These are phyloP conservation scores for Aspergillus carlsbadensis DNA, from an alignment of 495 filamentous ascomycete genomes.

Conservation along the genomic window DNA sequence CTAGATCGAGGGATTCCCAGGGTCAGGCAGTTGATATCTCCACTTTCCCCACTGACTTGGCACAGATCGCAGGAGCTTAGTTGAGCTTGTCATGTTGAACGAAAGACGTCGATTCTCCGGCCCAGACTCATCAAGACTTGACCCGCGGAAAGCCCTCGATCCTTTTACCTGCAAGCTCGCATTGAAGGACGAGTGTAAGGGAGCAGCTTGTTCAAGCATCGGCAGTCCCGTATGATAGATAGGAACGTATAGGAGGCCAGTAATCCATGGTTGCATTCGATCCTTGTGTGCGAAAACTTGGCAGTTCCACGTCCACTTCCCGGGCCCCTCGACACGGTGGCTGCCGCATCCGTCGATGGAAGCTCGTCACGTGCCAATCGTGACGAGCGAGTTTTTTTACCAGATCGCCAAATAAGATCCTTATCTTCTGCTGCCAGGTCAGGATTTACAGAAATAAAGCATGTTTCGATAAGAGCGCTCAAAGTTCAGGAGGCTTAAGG, in stretches of 20 bases:
- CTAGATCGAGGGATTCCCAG: constrained; percentile 1
- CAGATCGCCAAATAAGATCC: too few relatives aligned
- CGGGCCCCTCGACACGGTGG: neutral
- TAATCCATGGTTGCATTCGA: too few relatives aligned
- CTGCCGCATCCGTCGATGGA: neutral
- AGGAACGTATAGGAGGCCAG: too few relatives aligned
- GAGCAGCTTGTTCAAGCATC: too few relatives aligned
- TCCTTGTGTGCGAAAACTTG: neutral
- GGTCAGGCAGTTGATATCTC: neutral
- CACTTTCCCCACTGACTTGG: neutral
- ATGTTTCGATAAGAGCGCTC: too few relatives aligned
- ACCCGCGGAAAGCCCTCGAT: too few relatives aligned
- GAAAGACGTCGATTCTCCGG: neutral
- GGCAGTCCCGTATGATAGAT: too few relatives aligned
- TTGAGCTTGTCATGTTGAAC: neutral
- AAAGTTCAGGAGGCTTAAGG: too few relatives aligned
- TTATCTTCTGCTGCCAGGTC: too few relatives aligned
- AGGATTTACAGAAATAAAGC: too few relatives aligned
- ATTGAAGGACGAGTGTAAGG: too few relatives aligned
- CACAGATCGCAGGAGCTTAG: neutral
- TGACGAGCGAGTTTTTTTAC: neutral
- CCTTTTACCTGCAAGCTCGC: too few relatives aligned
- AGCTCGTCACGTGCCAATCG: neutral
- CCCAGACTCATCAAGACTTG: neutral
- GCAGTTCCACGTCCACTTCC: neutral